A percentile compares a stretch with the other conserved stretches of the same genome.
phyloP scores from a whole-genome alignment of 106 monocot genomes.

The Posidonia australis region DNA sequence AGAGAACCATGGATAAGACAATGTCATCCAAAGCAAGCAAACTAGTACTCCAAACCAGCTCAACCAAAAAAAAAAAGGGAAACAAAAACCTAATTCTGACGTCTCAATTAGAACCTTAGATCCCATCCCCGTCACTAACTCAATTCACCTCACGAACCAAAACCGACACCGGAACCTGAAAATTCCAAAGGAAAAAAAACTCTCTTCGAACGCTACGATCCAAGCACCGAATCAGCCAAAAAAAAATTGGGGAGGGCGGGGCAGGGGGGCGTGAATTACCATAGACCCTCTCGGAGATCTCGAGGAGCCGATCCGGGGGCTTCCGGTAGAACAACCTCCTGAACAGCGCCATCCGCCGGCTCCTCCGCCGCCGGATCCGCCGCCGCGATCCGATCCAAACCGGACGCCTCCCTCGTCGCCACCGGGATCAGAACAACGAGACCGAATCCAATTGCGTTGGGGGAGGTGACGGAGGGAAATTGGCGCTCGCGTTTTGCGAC shows the following conservation, averaged over 20 bases:
- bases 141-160: no score
- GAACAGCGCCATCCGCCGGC: conserved; percentile 88
- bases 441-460: no score
- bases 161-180: no score
- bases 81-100: no score
- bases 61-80: no score
- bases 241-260: background rate
- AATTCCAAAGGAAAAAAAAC: no score
- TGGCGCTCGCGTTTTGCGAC: no score
- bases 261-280: conserved; percentile 27
- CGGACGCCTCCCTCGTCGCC: background rate
- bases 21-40: no score
- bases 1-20: background rate
- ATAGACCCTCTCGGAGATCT: conserved; percentile 84
- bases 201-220: background rate
- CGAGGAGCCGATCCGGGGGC: conserved; percentile 90
- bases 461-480: no score
- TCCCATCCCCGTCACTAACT: no score
- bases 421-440: background rate
- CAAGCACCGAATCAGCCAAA: background rate
- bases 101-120: no score
- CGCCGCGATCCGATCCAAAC: conserved; percentile 16
- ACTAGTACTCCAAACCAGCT: no score
- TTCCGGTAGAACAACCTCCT: conserved; percentile 90
- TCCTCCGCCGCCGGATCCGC: conserved; percentile 35